These are phyloP conservation scores for Periglandula ipomoeae DNA, from an alignment of 2,329 filamentous ascomycete genomes.

Conservation along the genomic window DNA sequence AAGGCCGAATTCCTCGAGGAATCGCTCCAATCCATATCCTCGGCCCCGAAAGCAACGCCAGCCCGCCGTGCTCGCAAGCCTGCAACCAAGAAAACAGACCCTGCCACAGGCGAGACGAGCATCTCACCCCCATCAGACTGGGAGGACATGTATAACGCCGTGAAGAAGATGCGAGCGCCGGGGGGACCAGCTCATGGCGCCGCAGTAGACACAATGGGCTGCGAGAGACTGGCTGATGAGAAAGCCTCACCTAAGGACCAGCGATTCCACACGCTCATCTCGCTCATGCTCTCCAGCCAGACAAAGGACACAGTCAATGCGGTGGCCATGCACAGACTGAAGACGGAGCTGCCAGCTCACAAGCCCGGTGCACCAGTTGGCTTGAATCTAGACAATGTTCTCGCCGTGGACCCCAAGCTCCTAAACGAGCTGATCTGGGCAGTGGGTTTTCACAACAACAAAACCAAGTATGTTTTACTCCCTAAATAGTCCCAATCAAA, in stretches of 20 bases:
- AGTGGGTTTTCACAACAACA: slow-evolving; percentile 92
- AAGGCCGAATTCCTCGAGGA: slow-evolving; percentile 32
- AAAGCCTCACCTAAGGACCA: slow-evolving; percentile 43
- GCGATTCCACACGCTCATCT: slow-evolving; percentile 77
- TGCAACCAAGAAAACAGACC: slow-evolving; percentile 33
- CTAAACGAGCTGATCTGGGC: slow-evolving; percentile 69
- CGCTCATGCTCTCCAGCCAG: slow-evolving; percentile 85
- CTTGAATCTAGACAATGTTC: slow-evolving; percentile 68
- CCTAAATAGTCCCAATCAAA: background rate
- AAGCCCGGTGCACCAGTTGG: slow-evolving; percentile 34
- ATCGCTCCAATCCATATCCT: slow-evolving; percentile 13
- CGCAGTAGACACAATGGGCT: slow-evolving; percentile 96
- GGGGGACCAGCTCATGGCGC: slow-evolving; percentile 56
- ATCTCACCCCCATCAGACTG: slow-evolving; percentile 65
- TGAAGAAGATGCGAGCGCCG: slow-evolving; percentile 63
- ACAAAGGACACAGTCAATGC: slow-evolving; percentile 90
- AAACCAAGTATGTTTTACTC: slow-evolving; percentile 50
- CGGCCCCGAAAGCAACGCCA: slow-evolving; percentile 19
- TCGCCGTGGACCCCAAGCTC: slow-evolving; percentile 56
- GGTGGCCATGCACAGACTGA: slow-evolving; percentile 69
- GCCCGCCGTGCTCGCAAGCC: slow-evolving; percentile 32
- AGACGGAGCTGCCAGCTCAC: slow-evolving; percentile 58
- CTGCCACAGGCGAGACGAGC: slow-evolving; percentile 28
- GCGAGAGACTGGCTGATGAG: slow-evolving; percentile 60
- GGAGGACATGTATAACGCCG: slow-evolving; percentile 69